These are phyloP conservation scores for Lantana camara DNA, from an alignment of 257 asterid species.

Conservation along the genomic window DNA sequence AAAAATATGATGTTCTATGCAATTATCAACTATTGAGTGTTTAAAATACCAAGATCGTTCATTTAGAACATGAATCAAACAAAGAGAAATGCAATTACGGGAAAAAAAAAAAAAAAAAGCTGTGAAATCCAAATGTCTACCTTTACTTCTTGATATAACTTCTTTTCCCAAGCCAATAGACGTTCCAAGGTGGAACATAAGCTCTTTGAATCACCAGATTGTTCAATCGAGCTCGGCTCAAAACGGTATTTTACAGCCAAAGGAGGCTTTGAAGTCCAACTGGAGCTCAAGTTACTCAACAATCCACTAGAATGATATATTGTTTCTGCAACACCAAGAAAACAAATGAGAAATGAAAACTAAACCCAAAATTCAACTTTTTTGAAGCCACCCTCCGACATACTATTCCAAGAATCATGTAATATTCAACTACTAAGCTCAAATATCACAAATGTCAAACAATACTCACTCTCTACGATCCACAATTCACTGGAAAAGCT, in stretches of 20 bases:
- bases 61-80: not conserved
- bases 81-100: not conserved
- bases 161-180: constrained; percentile 97
- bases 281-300: constrained; percentile 89
- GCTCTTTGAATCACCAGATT: constrained; percentile 66
- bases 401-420: not conserved
- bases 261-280: constrained; percentile 96
- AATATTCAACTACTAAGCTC: not conserved
- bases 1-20: constrained; percentile 15
- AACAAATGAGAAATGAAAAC: constrained; percentile 7
- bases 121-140: constrained; percentile 37
- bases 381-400: not conserved
- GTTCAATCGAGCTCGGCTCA: constrained; percentile 66
- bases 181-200: constrained; percentile 88
- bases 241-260: constrained; percentile 77
- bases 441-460: not conserved
- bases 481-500: too few relatives aligned
- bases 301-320: constrained; percentile 91
- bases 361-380: not conserved
- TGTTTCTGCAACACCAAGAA: constrained; percentile 59
- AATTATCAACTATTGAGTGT: constrained; percentile 28
- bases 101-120: not conserved
- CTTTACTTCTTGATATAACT: constrained; percentile 94
- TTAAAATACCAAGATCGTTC: constrained; percentile 22
- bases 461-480: not conserved